Conservation (phyloP, 495 filamentous ascomycete species). For the Platismatia glauca region DNA sequence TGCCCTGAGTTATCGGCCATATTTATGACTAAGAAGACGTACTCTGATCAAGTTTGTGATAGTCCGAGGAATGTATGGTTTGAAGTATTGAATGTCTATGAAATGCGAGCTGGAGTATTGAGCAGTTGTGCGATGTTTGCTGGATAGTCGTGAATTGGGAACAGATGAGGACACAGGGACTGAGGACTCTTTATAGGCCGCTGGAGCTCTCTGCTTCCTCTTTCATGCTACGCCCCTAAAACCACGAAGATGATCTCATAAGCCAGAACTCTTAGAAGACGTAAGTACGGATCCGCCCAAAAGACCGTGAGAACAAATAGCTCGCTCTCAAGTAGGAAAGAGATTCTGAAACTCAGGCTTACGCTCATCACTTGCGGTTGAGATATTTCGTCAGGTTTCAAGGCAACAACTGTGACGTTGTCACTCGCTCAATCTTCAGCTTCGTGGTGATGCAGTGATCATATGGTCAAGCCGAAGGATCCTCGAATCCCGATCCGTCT, state of each 20-base stretch:
- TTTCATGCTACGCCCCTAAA: neutral
- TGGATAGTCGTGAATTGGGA: neutral
- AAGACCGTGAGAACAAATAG: too few relatives aligned
- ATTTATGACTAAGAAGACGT: neutral
- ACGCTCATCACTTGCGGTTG: too few relatives aligned
- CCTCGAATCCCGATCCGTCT: too few relatives aligned
- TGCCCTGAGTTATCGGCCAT: neutral
- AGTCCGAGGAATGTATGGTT: neutral
- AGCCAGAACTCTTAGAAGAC: neutral
- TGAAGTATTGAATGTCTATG: neutral
- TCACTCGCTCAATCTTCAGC: too few relatives aligned
- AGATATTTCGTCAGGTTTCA: too few relatives aligned
- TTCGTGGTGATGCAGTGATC: too few relatives aligned
- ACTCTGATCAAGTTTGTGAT: neutral
- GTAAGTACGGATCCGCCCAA: too few relatives aligned
- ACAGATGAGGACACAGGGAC: neutral
- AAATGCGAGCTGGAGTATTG: too few relatives aligned
- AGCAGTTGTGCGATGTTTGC: neutral
- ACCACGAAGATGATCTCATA: neutral
- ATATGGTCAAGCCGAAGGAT: too few relatives aligned
- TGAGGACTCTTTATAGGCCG: neutral
- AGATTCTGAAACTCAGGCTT: too few relatives aligned
- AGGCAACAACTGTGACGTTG: too few relatives aligned
- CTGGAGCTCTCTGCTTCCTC: neutral
- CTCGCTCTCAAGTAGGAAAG: too few relatives aligned